These are phyloP conservation scores for Suillus tomentosus DNA, from an alignment of 768 basidiomycete species.

Conservation along the genomic window DNA sequence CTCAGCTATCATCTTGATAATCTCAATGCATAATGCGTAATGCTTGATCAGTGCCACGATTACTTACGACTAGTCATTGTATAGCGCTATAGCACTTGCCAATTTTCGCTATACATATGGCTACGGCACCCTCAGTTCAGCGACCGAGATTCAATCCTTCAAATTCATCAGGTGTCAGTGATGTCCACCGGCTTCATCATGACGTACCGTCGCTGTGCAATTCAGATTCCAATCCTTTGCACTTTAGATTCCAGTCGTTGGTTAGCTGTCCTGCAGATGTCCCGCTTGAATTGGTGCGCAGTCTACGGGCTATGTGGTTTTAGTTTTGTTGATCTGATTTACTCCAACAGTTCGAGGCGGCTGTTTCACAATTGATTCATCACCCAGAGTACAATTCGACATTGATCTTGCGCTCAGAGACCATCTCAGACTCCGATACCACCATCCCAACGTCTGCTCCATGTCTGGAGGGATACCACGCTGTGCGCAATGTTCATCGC, in stretches of 20 bases:
- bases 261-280: slow-evolving; percentile 45
- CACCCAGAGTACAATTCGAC: slow-evolving; percentile 95
- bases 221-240: not conserved
- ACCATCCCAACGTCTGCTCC: slow-evolving; percentile 39
- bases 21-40: not conserved
- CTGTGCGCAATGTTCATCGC: slow-evolving; percentile 60
- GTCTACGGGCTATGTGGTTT: not conserved
- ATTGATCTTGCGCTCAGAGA: slow-evolving; percentile 84
- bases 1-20: not conserved
- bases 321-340: not conserved
- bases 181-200: not conserved
- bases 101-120: slow-evolving; percentile 29
- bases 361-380: slow-evolving; percentile 70
- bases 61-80: not conserved
- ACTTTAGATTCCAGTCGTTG: slow-evolving; percentile 28
- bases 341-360: slow-evolving; percentile 64
- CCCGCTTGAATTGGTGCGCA: slow-evolving; percentile 41
- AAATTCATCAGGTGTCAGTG: not conserved
- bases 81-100: not conserved
- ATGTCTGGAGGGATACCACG: slow-evolving; percentile 37
- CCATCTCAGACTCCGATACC: slow-evolving; percentile 41
- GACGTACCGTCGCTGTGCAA: not conserved
- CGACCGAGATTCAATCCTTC: slow-evolving; percentile 30
- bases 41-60: not conserved
- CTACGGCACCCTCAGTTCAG: slow-evolving; percentile 6